Conservation (phyloP, 2,329 filamentous ascomycete genomes). For the Stachybotrys elegans region DNA sequence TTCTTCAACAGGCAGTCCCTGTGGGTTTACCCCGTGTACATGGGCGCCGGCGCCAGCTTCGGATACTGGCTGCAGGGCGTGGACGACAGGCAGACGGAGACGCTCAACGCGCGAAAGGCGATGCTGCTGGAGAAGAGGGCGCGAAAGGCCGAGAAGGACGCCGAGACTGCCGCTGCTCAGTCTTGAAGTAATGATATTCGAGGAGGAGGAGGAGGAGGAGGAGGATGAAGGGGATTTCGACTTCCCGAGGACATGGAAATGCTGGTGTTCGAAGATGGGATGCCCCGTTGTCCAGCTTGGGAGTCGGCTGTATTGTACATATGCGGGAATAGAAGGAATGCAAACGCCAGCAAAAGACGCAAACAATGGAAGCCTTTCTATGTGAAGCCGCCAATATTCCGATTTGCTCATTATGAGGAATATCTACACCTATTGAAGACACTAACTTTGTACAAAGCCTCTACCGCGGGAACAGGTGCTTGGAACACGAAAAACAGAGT, state of each 20-base stretch:
- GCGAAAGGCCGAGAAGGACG: conserved; percentile 47
- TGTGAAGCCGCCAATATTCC: too few species aligned
- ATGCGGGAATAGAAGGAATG: conserved; percentile 7
- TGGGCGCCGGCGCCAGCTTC: conserved; percentile 79
- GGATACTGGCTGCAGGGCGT: conserved; percentile 96
- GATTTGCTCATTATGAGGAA: too few species aligned
- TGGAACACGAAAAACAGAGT: too few species aligned
- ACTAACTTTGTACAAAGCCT: too few species aligned
- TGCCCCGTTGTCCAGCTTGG: background rate
- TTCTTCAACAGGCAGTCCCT: conserved; percentile 80
- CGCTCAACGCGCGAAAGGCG: conserved; percentile 74
- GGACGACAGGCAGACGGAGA: conserved; percentile 72
- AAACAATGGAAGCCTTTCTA: too few species aligned
- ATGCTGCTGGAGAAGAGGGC: conserved; percentile 83
- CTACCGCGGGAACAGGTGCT: too few species aligned
- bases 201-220: conserved; percentile 3
- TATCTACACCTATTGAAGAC: too few species aligned
- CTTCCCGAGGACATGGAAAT: background rate
- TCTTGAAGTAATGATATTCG: conserved; percentile 8
- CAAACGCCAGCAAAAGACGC: too few species aligned
- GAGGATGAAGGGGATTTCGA: background rate
- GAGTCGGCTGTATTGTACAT: conserved; percentile 8
- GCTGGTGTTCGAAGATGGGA: too few species aligned
- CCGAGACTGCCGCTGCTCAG: conserved; percentile 19
- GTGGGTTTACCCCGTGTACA: conserved; percentile 91